Conservation (phyloP, 768 basidiomycete species). For the Tricholoma saponaceum region DNA sequence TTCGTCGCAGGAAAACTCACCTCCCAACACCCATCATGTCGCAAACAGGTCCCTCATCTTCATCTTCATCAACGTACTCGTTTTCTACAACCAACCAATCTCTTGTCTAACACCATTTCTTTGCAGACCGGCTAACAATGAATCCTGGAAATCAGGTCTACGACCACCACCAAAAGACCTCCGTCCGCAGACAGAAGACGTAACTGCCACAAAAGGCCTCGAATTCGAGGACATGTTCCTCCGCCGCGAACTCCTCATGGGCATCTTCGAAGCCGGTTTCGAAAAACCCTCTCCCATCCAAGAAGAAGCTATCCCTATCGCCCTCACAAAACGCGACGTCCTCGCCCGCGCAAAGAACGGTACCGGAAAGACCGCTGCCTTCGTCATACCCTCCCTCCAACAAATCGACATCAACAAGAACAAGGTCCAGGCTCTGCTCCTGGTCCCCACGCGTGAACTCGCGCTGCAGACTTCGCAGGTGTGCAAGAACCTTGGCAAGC, state of each 20-base stretch:
- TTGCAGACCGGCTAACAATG: conserved; percentile 30
- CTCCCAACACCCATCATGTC: conserved; percentile 11
- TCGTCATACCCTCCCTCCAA: conserved; percentile 96
- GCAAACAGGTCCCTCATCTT: conserved; percentile 16
- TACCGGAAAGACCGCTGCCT: conserved; percentile 98
- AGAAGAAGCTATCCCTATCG: conserved; percentile 97
- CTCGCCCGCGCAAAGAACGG: conserved; percentile 96
- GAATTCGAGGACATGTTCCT: conserved; percentile 96
- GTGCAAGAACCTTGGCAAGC: conserved; percentile 94
- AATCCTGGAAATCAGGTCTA: conserved; percentile 74
- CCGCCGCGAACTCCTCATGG: conserved; percentile 96
- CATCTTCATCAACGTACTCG: conserved; percentile 21
- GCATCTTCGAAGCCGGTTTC: conserved; percentile 98
- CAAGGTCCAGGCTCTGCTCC: conserved; percentile 94
- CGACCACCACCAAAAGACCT: conserved; percentile 86
- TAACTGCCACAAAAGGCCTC: conserved; percentile 86
- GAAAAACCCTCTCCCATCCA: conserved; percentile 97
- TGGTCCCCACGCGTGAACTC: conserved; percentile 98
- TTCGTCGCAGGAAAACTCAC: background rate
- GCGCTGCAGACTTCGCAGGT: conserved; percentile 99
- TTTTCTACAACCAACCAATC: conserved; percentile 11
- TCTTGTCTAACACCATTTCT: background rate
- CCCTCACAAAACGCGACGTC: conserved; percentile 89
- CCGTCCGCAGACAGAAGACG: conserved; percentile 97
- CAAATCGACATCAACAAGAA: conserved; percentile 78